Evolutionary conservation across 108 stramenopile species (phyloP).

Genomic region (Nitzschia sp.): DNA sequence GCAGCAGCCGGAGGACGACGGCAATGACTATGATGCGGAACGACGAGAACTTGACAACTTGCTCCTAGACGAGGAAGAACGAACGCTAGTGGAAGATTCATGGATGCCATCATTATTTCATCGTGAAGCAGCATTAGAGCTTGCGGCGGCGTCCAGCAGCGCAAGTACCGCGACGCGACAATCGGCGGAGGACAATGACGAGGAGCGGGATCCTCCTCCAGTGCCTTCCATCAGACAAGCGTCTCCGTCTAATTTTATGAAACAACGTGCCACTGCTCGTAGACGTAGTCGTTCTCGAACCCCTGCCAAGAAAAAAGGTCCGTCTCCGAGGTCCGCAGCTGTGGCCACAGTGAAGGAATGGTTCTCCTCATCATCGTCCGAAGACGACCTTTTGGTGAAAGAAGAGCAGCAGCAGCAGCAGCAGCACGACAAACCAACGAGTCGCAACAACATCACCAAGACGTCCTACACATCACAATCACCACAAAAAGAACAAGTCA

Average conservation of each 20-base stretch:
- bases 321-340: conserved; percentile 13
- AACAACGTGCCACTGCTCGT: not conserved
- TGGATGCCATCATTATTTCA: not conserved
- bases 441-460: not conserved
- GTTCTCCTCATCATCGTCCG: too few relatives aligned
- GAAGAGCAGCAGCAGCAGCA: conserved; percentile 8
- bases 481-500: not conserved
- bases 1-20: not conserved
- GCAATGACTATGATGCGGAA: not conserved
- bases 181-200: not conserved
- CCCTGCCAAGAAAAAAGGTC: not conserved
- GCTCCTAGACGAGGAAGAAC: too few relatives aligned
- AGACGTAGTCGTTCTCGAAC: not conserved
- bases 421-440: not conserved
- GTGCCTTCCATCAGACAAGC: not conserved
- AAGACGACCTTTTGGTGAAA: too few relatives aligned
- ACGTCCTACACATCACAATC: not conserved
- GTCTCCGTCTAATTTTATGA: not conserved
- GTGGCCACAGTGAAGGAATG: conserved; percentile 22
- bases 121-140: too few relatives aligned
- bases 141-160: not conserved
- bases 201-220: conserved; percentile 4
- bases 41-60: too few relatives aligned
- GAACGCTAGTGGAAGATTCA: not conserved
- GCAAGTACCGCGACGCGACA: not conserved